phyloP scores from a whole-genome alignment of 1,284 basidiomycete species.

The Leccinum ponderosum region DNA sequence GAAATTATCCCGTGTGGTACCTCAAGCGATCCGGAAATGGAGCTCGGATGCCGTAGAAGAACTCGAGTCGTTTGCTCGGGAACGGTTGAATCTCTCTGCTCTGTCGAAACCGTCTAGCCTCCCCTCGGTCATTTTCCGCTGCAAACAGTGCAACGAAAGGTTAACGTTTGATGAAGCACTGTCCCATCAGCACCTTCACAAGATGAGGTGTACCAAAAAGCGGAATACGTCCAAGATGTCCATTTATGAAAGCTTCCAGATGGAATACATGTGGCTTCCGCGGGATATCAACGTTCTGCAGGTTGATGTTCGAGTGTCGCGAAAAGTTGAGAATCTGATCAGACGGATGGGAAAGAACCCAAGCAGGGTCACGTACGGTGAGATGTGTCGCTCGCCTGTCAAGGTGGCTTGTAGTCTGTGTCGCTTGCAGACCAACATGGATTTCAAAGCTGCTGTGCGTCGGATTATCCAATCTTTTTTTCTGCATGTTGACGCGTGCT shows the following conservation, averaged over 20 bases:
- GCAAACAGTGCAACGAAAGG: conserved; percentile 6
- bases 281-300: conserved; percentile 3
- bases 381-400: conserved; percentile 8
- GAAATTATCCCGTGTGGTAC: not conserved
- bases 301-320: conserved; percentile 9
- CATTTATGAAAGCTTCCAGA: not conserved
- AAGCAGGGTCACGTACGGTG: not conserved
- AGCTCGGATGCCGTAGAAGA: conserved; percentile 9
- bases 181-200: conserved; percentile 12
- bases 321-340: conserved; percentile 15
- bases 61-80: conserved; percentile 10
- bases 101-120: conserved; percentile 9
- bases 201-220: not conserved
- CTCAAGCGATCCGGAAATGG: conserved; percentile 9
- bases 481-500: not conserved
- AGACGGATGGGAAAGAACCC: conserved; percentile 13
- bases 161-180: conserved; percentile 13
- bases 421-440: conserved; percentile 3
- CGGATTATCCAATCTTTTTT: not conserved
- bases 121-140: conserved; percentile 15
- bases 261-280: not conserved
- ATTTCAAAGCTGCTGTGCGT: conserved; percentile 12
- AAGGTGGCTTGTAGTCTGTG: conserved; percentile 15
- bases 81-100: not conserved
- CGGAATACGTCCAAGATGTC: not conserved